Percentiles rank a stretch among this genome's conserved stretches.
These are phyloP conservation scores for Calonectria crousiana DNA, from an alignment of 2,329 filamentous ascomycete species.

Conservation along the genomic window DNA sequence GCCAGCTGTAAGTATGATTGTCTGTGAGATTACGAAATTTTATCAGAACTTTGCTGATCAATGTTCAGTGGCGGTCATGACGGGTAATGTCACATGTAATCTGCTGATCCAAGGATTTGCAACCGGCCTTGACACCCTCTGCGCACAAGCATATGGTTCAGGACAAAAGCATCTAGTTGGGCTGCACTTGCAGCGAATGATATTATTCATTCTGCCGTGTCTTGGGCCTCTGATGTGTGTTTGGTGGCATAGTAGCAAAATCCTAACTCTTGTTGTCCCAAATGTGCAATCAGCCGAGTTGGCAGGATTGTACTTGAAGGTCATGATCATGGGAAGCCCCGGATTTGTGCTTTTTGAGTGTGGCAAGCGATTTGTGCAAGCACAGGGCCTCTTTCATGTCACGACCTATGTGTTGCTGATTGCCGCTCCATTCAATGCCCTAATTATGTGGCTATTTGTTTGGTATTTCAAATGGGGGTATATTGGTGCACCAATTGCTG, in stretches of 20 bases:
- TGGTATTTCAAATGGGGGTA: slow-evolving; percentile 79
- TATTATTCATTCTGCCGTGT: slow-evolving; percentile 76
- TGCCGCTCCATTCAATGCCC: slow-evolving; percentile 80
- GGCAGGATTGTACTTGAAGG: slow-evolving; percentile 78
- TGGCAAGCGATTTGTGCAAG: slow-evolving; percentile 84
- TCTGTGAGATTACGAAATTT: neutral
- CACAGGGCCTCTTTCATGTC: slow-evolving; percentile 83
- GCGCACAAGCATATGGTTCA: slow-evolving; percentile 92
- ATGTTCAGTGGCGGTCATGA: slow-evolving; percentile 1
- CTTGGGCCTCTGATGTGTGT: slow-evolving; percentile 79
- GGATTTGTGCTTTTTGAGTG: slow-evolving; percentile 83
- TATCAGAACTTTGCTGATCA: neutral
- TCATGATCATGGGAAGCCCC: slow-evolving; percentile 79
- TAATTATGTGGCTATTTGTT: slow-evolving; percentile 83
- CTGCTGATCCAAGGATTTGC: slow-evolving; percentile 78
- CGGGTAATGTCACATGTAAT: neutral
- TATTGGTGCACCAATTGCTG: slow-evolving; percentile 84
- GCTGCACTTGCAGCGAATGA: slow-evolving; percentile 84
- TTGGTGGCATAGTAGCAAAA: slow-evolving; percentile 76
- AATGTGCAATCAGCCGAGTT: slow-evolving; percentile 73
- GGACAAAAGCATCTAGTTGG: slow-evolving; percentile 91
- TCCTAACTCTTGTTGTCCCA: slow-evolving; percentile 63
- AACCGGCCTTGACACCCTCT: slow-evolving; percentile 91
- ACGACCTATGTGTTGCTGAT: slow-evolving; percentile 82
- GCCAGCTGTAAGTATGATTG: slow-evolving; percentile 25